phyloP scores from a whole-genome alignment of 345 rosid species.

The Eucalyptus marginata region DNA sequence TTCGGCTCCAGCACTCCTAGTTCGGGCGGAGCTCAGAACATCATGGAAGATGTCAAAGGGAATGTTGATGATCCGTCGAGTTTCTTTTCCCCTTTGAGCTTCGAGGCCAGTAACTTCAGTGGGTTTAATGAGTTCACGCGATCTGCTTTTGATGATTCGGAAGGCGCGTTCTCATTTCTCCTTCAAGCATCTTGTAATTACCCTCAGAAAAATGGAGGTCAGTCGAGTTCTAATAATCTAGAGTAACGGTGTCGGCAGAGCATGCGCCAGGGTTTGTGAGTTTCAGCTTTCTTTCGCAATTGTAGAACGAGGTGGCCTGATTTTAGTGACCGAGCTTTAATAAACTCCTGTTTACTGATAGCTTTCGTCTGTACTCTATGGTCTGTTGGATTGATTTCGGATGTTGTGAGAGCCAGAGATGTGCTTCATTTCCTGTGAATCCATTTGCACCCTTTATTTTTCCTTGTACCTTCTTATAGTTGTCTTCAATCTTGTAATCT shows the following conservation, averaged over 20 bases:
- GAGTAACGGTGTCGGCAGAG: neutral
- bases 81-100: conserved; percentile 61
- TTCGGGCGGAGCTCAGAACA: conserved; percentile 11
- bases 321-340: neutral
- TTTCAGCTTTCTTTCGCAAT: neutral
- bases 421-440: neutral
- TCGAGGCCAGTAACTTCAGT: conserved; percentile 64
- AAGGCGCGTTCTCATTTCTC: conserved; percentile 57
- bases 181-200: conserved; percentile 60
- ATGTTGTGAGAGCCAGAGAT: neutral
- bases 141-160: conserved; percentile 73
- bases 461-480: neutral
- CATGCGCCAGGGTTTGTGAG: neutral
- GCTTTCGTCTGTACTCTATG: neutral
- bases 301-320: neutral
- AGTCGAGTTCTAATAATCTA: conserved; percentile 18
- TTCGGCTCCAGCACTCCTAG: conserved; percentile 13
- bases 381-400: neutral
- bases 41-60: conserved; percentile 51
- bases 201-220: conserved; percentile 40
- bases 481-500: neutral
- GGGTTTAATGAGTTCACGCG: conserved; percentile 81
- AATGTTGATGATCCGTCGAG: conserved; percentile 34
- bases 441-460: neutral
- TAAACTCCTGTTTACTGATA: neutral